Percentiles rank a stretch among this genome's conserved stretches.
Evolutionary conservation across 768 basidiomycete species (phyloP).

Genomic region (Agrocybe pediades): DNA sequence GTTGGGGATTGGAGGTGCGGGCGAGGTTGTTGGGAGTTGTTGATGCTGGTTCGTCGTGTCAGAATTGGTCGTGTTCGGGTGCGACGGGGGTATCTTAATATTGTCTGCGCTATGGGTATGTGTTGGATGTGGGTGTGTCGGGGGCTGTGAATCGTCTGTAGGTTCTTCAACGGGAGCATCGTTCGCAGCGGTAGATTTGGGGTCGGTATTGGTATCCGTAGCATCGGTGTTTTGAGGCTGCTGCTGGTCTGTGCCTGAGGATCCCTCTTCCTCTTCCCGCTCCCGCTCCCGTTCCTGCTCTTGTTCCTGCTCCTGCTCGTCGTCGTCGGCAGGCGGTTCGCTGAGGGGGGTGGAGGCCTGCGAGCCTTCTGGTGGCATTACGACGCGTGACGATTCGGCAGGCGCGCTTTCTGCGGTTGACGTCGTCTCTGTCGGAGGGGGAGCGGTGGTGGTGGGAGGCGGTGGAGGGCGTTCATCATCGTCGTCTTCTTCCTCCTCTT

Average conservation of each 20-base stretch:
- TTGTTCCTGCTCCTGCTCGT: slow-evolving; percentile 37
- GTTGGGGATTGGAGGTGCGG: background rate
- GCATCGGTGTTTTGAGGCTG: background rate
- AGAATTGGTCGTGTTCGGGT: background rate
- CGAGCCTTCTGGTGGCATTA: slow-evolving; percentile 30
- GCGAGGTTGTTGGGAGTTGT: background rate
- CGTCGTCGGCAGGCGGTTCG: slow-evolving; percentile 66
- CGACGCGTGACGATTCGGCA: slow-evolving; percentile 15
- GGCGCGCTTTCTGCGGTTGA: background rate
- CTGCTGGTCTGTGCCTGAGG: no score
- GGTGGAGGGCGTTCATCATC: slow-evolving; percentile 11
- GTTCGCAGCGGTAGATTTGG: background rate
- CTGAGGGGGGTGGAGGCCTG: slow-evolving; percentile 74
- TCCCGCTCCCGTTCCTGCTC: slow-evolving; percentile 16
- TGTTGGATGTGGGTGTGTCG: background rate
- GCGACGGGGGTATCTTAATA: background rate
- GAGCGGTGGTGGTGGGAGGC: slow-evolving; percentile 1
- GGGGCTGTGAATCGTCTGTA: background rate
- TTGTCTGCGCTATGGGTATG: background rate
- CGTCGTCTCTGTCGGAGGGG: background rate
- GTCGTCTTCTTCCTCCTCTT: slow-evolving; percentile 40
- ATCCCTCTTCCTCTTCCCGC: slow-evolving; percentile 8
- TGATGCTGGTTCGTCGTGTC: slow-evolving; percentile 1
- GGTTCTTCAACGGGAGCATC: background rate
- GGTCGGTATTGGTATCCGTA: background rate